Percentiles rank a stretch among this genome's conserved stretches.
Conservation (phyloP, 495 filamentous ascomycete species). For the Paragyromitra xinjiangensis region DNA sequence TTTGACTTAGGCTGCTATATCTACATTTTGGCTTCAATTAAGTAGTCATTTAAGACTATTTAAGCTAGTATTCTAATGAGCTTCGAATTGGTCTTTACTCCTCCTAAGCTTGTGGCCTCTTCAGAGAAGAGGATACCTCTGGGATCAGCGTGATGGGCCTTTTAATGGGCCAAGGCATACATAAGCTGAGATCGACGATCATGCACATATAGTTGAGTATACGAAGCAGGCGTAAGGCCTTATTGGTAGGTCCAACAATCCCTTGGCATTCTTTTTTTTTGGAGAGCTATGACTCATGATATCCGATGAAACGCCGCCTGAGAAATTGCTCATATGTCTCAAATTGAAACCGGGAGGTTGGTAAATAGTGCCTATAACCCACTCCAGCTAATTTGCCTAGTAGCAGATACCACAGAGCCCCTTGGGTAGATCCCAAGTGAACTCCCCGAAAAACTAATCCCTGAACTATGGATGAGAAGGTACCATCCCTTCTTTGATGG, state of each 20-base stretch:
- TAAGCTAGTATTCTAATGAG: not conserved
- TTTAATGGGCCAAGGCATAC: not conserved
- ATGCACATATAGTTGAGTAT: slow-evolving; percentile 6
- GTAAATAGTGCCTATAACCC: not conserved
- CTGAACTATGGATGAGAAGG: not conserved
- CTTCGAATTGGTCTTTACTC: not conserved
- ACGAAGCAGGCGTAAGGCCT: not conserved
- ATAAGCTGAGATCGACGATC: slow-evolving; percentile 20
- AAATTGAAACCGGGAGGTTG: not conserved
- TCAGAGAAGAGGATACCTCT: not conserved
- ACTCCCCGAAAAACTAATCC: not conserved
- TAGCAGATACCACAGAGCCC: not conserved
- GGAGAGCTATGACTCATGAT: slow-evolving; percentile 2
- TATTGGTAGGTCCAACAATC: not conserved
- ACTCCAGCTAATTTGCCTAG: not conserved
- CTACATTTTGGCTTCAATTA: not conserved
- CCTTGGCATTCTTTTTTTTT: not conserved
- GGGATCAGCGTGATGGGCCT: not conserved
- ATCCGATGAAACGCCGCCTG: not conserved
- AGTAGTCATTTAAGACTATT: not conserved
- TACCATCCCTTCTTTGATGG: not conserved
- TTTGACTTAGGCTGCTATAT: not conserved
- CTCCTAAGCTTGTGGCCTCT: not conserved
- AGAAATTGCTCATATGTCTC: slow-evolving; percentile 18
- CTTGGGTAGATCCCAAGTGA: not conserved